Evolutionary conservation across 1,139 yeast genomes (phyloP).

Genomic region (Magnusiomyces suaveolens): DNA sequence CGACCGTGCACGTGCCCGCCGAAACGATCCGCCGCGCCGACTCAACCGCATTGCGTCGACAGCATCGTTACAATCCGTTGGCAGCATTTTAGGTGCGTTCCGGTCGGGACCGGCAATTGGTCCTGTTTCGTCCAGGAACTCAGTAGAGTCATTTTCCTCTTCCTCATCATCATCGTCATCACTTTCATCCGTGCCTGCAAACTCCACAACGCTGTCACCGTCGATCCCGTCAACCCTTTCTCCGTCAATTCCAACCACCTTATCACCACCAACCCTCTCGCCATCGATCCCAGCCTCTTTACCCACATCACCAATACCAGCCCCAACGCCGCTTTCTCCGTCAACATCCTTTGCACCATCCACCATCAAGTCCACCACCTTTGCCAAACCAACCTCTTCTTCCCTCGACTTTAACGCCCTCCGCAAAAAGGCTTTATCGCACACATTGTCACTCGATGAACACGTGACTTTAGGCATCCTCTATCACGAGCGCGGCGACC

Average conservation of each 20-base stretch:
- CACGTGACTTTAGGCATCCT: slow-evolving; percentile 46
- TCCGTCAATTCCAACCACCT: too few relatives aligned
- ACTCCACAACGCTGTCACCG: not conserved
- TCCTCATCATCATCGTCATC: not conserved
- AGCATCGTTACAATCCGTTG: not conserved
- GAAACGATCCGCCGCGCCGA: not conserved
- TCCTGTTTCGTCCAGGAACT: not conserved
- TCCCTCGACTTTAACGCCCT: slow-evolving; percentile 8
- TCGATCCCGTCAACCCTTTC: not conserved
- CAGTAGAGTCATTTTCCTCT: not conserved
- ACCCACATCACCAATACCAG: not conserved
- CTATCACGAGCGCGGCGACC: slow-evolving; percentile 48
- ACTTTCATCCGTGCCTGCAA: not conserved
- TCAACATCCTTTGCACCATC: not conserved
- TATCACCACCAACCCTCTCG: too few relatives aligned
- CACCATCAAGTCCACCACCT: not conserved
- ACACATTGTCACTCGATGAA: slow-evolving; percentile 29
- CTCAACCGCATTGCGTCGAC: not conserved
- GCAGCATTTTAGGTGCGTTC: not conserved
- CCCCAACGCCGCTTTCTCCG: not conserved
- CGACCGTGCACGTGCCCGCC: not conserved
- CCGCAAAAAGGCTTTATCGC: slow-evolving; percentile 9
- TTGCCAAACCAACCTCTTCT: not conserved
- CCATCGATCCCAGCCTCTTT: not conserved
- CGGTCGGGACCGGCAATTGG: not conserved